Conservation (phyloP, 1,139 yeast species). For the Diutina scorzettiae region DNA sequence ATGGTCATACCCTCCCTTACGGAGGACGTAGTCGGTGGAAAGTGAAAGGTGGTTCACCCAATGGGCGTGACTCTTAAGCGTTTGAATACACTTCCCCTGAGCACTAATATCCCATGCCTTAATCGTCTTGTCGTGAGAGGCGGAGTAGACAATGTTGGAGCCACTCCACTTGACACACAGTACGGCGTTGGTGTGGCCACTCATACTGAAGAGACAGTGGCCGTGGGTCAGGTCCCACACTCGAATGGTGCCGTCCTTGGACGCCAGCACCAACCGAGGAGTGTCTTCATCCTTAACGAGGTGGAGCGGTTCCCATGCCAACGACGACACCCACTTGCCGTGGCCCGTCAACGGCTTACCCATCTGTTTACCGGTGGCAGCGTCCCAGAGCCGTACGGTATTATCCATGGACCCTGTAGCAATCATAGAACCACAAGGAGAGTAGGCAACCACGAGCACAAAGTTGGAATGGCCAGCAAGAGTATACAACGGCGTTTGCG, state of each 20-base stretch:
- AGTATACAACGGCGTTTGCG: slow-evolving; percentile 80
- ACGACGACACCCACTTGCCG: slow-evolving; percentile 76
- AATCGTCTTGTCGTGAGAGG: slow-evolving; percentile 91
- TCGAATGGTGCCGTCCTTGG: slow-evolving; percentile 84
- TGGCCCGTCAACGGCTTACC: slow-evolving; percentile 78
- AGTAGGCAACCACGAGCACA: slow-evolving; percentile 90
- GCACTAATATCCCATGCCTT: slow-evolving; percentile 80
- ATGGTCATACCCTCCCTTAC: slow-evolving; percentile 75
- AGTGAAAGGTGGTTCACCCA: slow-evolving; percentile 94
- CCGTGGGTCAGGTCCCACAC: slow-evolving; percentile 85
- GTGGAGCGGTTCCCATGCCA: slow-evolving; percentile 94
- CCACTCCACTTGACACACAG: slow-evolving; percentile 98
- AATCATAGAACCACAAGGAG: slow-evolving; percentile 81
- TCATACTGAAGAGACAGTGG: slow-evolving; percentile 55
- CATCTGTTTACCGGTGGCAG: slow-evolving; percentile 56
- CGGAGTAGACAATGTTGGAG: slow-evolving; percentile 69
- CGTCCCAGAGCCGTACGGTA: slow-evolving; percentile 81
- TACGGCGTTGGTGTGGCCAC: slow-evolving; percentile 84
- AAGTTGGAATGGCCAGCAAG: slow-evolving; percentile 82
- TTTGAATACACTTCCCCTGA: slow-evolving; percentile 67
- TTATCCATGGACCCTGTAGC: slow-evolving; percentile 97
- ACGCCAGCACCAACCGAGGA: slow-evolving; percentile 76
- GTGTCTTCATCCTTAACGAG: slow-evolving; percentile 48
- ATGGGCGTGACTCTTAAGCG: slow-evolving; percentile 84
- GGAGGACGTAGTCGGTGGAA: slow-evolving; percentile 78